phyloP scores from a whole-genome alignment of 257 asterid species.

The Nicotiana noctiflora region DNA sequence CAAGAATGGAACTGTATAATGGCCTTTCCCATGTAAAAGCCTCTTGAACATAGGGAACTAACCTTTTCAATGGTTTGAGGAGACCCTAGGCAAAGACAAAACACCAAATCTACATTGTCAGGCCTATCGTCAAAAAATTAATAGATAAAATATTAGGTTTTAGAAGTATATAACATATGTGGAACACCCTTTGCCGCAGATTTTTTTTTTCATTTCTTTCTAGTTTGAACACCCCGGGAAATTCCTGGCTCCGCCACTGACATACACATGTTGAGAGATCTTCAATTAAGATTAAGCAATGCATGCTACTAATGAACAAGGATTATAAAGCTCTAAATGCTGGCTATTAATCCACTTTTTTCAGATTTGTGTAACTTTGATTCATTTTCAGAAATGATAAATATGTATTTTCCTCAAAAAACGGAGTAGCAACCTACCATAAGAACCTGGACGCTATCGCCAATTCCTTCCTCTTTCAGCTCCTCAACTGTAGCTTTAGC shows the following conservation, averaged over 20 bases:
- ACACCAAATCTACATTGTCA: not conserved
- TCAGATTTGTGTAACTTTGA: no score
- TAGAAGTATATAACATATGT: no score
- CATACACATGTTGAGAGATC: not conserved
- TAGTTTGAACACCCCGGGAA: no score
- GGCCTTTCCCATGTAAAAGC: constrained; percentile 66
- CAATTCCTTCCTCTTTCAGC: constrained; percentile 69
- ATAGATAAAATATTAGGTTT: no score
- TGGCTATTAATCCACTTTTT: not conserved
- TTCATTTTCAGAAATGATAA: not conserved
- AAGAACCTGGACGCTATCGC: constrained; percentile 68
- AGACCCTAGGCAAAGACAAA: constrained; percentile 41
- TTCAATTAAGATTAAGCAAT: not conserved
- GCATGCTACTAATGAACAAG: not conserved
- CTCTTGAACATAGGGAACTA: constrained; percentile 31
- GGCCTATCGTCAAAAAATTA: no score
- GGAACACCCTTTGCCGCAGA: no score
- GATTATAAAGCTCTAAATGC: not conserved
- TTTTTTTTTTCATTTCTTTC: no score
- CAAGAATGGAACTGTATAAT: constrained; percentile 23
- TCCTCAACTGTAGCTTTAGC: constrained; percentile 64
- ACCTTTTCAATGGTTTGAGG: constrained; percentile 38
- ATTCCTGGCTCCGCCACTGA: no score
- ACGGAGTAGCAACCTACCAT: constrained; percentile 34
- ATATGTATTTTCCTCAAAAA: not conserved